phyloP scores from a whole-genome alignment of 306 rosid species.

The Geum urbanum region DNA sequence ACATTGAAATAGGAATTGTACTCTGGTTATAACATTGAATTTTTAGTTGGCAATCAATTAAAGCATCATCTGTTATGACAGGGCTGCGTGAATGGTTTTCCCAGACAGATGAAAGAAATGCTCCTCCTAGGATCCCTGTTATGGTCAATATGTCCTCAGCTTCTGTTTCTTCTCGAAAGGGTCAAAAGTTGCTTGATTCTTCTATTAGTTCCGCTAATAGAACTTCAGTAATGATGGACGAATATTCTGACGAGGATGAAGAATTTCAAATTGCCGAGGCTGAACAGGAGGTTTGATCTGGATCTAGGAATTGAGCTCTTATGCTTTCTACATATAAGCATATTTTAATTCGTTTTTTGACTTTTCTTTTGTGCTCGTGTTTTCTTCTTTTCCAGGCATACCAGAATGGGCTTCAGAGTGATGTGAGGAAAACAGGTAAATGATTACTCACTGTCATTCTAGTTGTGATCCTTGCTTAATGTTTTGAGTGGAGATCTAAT shows the following conservation, averaged over 20 bases:
- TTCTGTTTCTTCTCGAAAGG: slow-evolving; percentile 64
- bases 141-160: slow-evolving; percentile 98
- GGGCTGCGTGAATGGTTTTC: slow-evolving; percentile 97
- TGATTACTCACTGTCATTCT: slow-evolving; percentile 18
- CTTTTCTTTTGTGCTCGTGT: no score
- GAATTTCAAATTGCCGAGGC: slow-evolving; percentile 86
- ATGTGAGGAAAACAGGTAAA: slow-evolving; percentile 61
- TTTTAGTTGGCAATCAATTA: neutral
- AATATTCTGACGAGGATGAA: slow-evolving; percentile 94
- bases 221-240: slow-evolving; percentile 86
- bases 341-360: no score
- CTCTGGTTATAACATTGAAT: neutral
- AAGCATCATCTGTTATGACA: slow-evolving; percentile 29
- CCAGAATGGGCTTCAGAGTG: slow-evolving; percentile 50
- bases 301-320: slow-evolving; percentile 22
- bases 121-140: slow-evolving; percentile 94
- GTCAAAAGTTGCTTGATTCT: slow-evolving; percentile 53
- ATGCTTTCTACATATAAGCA: slow-evolving; percentile 5
- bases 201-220: slow-evolving; percentile 59
- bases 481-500: slow-evolving; percentile 27
- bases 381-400: slow-evolving; percentile 43
- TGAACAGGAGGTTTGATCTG: slow-evolving; percentile 70
- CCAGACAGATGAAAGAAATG: slow-evolving; percentile 90
- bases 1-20: neutral
- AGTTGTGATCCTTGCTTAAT: neutral